Conservation (phyloP, 2,329 filamentous ascomycete species). For the Xylariaceae sp. region DNA sequence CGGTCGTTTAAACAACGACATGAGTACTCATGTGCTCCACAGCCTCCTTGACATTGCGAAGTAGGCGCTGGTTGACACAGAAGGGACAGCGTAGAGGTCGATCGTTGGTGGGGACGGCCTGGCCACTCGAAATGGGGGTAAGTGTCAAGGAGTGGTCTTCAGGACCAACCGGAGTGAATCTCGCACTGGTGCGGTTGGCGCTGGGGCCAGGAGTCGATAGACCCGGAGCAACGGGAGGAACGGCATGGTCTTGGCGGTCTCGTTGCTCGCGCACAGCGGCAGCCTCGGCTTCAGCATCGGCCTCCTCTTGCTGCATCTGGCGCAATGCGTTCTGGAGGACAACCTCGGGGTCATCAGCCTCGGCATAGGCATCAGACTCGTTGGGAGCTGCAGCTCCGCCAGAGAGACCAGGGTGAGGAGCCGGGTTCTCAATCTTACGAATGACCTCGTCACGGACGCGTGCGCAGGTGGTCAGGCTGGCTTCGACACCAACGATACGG, state of each 20-base stretch:
- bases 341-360: slow-evolving; percentile 51
- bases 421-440: slow-evolving; percentile 38
- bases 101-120: slow-evolving; percentile 42
- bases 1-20: slow-evolving; percentile 41
- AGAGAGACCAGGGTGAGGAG: slow-evolving; percentile 26
- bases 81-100: slow-evolving; percentile 53
- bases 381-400: slow-evolving; percentile 21
- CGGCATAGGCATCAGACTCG: slow-evolving; percentile 34
- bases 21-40: slow-evolving; percentile 59
- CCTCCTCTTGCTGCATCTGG: slow-evolving; percentile 54
- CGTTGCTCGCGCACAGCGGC: slow-evolving; percentile 49
- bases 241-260: slow-evolving; percentile 42
- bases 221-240: slow-evolving; percentile 30
- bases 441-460: slow-evolving; percentile 54
- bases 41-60: slow-evolving; percentile 55
- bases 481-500: slow-evolving; percentile 50
- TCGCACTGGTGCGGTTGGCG: slow-evolving; percentile 18
- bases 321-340: slow-evolving; percentile 55
- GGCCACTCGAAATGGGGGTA: slow-evolving; percentile 49
- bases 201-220: slow-evolving; percentile 26
- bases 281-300: slow-evolving; percentile 52
- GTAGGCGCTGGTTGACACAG: slow-evolving; percentile 56
- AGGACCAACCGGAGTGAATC: slow-evolving; percentile 27
- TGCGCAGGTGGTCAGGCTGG: slow-evolving; percentile 48
- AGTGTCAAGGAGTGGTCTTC: slow-evolving; percentile 43